These are phyloP conservation scores for Boletales sp. DNA, from an alignment of 768 basidiomycete species.

Conservation along the genomic window DNA sequence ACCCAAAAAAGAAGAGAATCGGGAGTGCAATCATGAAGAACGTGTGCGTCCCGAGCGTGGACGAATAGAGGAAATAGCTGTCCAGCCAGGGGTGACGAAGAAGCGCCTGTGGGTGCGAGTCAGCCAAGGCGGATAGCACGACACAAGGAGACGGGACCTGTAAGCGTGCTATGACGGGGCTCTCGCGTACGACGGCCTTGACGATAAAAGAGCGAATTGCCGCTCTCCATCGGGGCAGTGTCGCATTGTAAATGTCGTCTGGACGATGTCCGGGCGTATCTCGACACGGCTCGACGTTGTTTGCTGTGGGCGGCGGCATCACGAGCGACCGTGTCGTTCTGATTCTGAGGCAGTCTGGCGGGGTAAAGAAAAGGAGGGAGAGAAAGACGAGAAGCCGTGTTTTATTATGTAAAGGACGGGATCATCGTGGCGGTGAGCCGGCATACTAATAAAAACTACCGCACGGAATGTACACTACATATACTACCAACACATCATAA, in stretches of 20 bases:
- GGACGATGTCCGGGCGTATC: conserved; percentile 15
- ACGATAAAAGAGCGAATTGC: conserved; percentile 54
- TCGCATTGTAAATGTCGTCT: conserved; percentile 61
- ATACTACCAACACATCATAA: background rate
- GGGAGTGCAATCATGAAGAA: conserved; percentile 94
- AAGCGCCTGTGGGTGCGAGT: conserved; percentile 34
- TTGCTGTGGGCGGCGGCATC: background rate
- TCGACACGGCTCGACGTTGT: background rate
- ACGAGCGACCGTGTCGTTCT: too few relatives aligned
- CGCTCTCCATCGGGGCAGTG: conserved; percentile 64
- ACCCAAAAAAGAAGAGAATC: conserved; percentile 85
- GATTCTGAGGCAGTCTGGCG: too few relatives aligned
- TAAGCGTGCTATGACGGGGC: conserved; percentile 55
- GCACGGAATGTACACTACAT: too few relatives aligned
- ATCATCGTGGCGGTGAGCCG: too few relatives aligned
- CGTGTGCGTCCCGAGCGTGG: conserved; percentile 77
- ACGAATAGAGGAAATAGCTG: conserved; percentile 79
- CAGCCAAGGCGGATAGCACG: background rate
- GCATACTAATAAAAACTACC: too few relatives aligned
- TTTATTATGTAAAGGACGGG: too few relatives aligned
- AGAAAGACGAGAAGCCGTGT: too few relatives aligned
- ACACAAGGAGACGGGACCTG: conserved; percentile 49
- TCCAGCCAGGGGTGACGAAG: conserved; percentile 70
- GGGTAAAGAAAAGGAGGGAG: too few relatives aligned
- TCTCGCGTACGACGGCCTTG: conserved; percentile 54